Base-by-base conservation (phyloP, 129 eudicot genomes). In the Silybum marianum region DNA sequence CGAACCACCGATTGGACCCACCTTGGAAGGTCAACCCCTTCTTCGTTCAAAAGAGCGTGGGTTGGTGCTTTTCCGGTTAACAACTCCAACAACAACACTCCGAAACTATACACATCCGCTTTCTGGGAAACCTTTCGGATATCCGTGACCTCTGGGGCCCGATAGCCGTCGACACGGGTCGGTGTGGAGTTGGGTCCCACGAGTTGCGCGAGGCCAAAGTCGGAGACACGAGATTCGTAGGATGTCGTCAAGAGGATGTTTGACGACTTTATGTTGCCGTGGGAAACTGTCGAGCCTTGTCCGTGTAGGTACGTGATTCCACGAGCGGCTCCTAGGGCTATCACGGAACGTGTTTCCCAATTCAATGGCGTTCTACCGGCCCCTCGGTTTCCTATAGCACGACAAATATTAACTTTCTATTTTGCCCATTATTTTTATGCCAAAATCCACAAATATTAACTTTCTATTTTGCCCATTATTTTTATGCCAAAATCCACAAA, bases 1-100 rank as follows among this genome's bases (percentile, higher is more conserved):
- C 90, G 88, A 23, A 90, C 98, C 75, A 94, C 97, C 0, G 98
- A 91, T 19, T 91, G 98, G 60, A 94, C 98, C 98, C 98, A 94
- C 72, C 95, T 79, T 6, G 98, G 98, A 11, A 94, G 88, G 79
- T 94, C 98, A 32, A 91, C 89, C n/a, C 97, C 98, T 82, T 94
- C 98, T 83, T 94, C 98, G 19, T 91, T 91, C 68, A 88, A 30
- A 32, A 88, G 67, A 10, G 93, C 79, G 39, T 93, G 97, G 0
- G 91, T 88, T 19, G 98, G 98, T 26, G 97, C 90, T 86, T 91
- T 91, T 12, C 98, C 97, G 2, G 98, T 94, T 36, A 94, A 51
- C 23, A 94, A 76, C 68, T 94, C 98, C 84, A 94, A 75, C 48
- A 94, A 77, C 42, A 94, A 77, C 7, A 94, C 98, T 18, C 98